Base-by-base conservation (phyloP, 805 yeast species). In the Scheffersomyces coipomensis region DNA sequence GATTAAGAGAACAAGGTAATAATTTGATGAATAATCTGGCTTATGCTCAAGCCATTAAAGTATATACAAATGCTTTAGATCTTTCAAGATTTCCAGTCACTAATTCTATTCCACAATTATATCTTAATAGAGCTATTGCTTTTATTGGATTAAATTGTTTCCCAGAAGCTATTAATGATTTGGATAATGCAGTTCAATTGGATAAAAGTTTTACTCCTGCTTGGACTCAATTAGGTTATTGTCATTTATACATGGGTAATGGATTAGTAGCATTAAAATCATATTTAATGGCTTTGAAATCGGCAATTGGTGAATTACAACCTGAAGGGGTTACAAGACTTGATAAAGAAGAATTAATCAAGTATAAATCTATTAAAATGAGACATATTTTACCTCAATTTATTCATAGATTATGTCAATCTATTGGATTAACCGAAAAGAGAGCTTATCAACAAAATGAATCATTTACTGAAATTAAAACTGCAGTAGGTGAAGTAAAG, bases 191-290 rank as follows among this genome's bases (percentile, higher is more conserved):
- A 0, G 45, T 68, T 8, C 31, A 35, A 16, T 35, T 46, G 27
- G 72, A 68, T 42, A 45, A 60, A 23, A 51, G 60, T 5, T 65
- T 61, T 43, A 58, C 68, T 4, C 67, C 73, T 2, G 74, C 71
- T 5, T 68, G 74, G 74, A 52, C 66, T 15, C 74, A 68, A 49
- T 52, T 68, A 42, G 73, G 71, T 3, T 68, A 66, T 51, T 67
- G 71, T 45, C 70, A 67, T 32, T 48, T 68, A 26, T 67, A 65
- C 46, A 58, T 67, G 66, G 73, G 73, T 3, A 48, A 48, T 26
- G 58, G 66, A 33, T 44, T 66, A 19, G 34, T 58, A 8, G 61
- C 71, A 2, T 48, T 68, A 32, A 49, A 52, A 35, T 60, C 68
- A 43, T 67, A 67, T 46, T 48, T 58, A 11, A 50, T 52, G 19